Evolutionary conservation across 192 early-diverging fungal genomes (phyloP).

Genomic region (Coemansia sp.): DNA sequence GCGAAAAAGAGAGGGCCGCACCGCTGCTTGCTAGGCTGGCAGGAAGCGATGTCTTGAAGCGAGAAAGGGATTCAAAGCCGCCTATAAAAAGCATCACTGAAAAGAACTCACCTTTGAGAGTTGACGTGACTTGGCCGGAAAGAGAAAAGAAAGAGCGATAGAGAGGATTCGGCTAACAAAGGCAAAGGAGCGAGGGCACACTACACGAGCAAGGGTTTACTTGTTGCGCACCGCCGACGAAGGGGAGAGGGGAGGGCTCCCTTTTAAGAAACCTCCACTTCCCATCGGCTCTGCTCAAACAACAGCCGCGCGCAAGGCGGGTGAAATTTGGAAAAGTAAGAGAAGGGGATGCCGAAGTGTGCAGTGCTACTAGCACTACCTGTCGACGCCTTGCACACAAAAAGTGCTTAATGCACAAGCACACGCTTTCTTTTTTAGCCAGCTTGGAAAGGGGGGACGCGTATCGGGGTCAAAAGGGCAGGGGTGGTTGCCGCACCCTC

Average conservation of each 20-base stretch:
- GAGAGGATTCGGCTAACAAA: neutral
- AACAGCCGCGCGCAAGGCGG: neutral
- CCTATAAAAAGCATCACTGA: neutral
- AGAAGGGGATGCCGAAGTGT: neutral
- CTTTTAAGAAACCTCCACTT: neutral
- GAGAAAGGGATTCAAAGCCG: neutral
- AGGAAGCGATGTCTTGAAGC: too few relatives aligned
- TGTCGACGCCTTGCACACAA: conserved; percentile 24
- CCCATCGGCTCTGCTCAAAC: neutral
- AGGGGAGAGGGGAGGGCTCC: neutral
- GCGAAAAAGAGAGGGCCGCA: neutral
- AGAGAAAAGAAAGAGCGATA: neutral
- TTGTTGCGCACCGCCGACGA: neutral
- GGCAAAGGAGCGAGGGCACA: neutral
- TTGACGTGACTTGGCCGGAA: neutral
- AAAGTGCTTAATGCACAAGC: conserved; percentile 13
- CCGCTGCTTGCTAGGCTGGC: neutral
- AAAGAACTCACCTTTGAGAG: neutral
- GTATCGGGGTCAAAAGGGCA: conserved; percentile 16
- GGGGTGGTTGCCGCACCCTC: conserved; percentile 29
- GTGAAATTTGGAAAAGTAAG: neutral
- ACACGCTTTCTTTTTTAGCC: conserved; percentile 3
- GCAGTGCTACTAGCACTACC: conserved; percentile 1
- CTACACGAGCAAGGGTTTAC: neutral
- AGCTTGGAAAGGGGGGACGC: conserved; percentile 18